These are phyloP conservation scores for Biscutella laevigata DNA, from an alignment of 441 rosid genomes.

Conservation along the genomic window DNA sequence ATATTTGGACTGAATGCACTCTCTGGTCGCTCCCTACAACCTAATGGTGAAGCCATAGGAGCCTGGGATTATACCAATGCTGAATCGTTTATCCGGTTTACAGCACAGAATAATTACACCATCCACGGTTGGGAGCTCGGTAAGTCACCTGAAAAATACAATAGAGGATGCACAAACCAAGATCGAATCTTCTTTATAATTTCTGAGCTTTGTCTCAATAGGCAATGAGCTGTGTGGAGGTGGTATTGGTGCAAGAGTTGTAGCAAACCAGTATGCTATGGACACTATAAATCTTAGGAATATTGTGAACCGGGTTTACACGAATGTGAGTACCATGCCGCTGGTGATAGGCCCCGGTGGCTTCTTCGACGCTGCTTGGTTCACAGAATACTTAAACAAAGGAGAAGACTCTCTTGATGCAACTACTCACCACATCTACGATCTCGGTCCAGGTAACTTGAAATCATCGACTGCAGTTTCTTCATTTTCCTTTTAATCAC, in stretches of 20 bases:
- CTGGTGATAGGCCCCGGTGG: conserved; percentile 82
- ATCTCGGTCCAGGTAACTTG: conserved; percentile 83
- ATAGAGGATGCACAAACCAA: neutral
- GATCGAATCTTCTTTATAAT: neutral
- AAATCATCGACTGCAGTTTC: neutral
- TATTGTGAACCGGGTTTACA: conserved; percentile 44
- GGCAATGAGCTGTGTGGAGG: conserved; percentile 81
- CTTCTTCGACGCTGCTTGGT: conserved; percentile 69
- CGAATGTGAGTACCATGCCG: conserved; percentile 42
- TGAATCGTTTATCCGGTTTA: conserved; percentile 59
- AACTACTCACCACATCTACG: conserved; percentile 79
- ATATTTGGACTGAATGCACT: conserved; percentile 88
- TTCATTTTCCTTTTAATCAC: neutral
- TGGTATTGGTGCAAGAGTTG: conserved; percentile 69
- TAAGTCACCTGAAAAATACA: conserved; percentile 25
- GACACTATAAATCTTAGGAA: conserved; percentile 53
- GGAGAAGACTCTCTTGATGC: conserved; percentile 43
- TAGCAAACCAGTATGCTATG: conserved; percentile 62
- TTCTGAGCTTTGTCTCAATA: conserved; percentile 13
- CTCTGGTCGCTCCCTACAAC: conserved; percentile 35
- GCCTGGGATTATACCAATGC: conserved; percentile 82
- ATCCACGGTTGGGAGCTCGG: conserved; percentile 92
- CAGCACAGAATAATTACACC: conserved; percentile 42
- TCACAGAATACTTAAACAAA: conserved; percentile 45
- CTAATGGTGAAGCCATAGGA: conserved; percentile 53